Evolutionary conservation across 345 rosid genomes (phyloP).

Genomic region (Pistacia vera): DNA sequence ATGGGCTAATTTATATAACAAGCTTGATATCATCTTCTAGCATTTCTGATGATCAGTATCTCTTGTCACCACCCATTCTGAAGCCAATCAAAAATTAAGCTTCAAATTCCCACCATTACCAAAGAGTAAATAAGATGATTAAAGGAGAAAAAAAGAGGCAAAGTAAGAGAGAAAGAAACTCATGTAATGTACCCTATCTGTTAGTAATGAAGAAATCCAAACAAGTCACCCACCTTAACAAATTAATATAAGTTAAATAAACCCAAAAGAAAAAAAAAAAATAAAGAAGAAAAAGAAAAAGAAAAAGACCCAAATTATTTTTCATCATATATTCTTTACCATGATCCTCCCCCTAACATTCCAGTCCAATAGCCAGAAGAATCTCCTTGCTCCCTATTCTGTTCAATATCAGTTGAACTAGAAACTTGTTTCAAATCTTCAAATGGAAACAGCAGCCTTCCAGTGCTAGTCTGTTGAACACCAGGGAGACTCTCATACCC

Average conservation of each 20-base stretch:
- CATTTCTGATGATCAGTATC: slow-evolving; percentile 10
- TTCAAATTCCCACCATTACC: slow-evolving; percentile 36
- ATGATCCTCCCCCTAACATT: slow-evolving; percentile 93
- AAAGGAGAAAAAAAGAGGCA: slow-evolving; percentile 10
- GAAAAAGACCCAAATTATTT: slow-evolving; percentile 31
- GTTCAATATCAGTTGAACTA: slow-evolving; percentile 43
- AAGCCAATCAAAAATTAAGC: slow-evolving; percentile 55
- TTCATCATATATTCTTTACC: slow-evolving; percentile 49
- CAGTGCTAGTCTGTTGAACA: slow-evolving; percentile 47
- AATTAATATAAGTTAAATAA: slow-evolving; percentile 20
- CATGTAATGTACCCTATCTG: slow-evolving; percentile 38
- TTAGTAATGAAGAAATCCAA: slow-evolving; percentile 53
- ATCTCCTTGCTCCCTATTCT: slow-evolving; percentile 52
- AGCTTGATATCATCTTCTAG: slow-evolving; percentile 20
- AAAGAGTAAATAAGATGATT: slow-evolving; percentile 18
- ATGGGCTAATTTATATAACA: slow-evolving; percentile 8
- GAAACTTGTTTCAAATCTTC: slow-evolving; percentile 90
- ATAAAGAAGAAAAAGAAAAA: slow-evolving; percentile 26
- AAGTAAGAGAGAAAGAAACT: slow-evolving; percentile 18
- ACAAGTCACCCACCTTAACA: slow-evolving; percentile 42
- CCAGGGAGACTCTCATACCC: slow-evolving; percentile 52
- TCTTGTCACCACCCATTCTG: slow-evolving; percentile 23
- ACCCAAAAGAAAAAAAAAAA: slow-evolving; percentile 23
- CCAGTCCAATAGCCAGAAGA: slow-evolving; percentile 91
- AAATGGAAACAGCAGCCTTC: slow-evolving; percentile 85